Conservation (phyloP, 495 filamentous ascomycete genomes). For the Usnea hakonensis region DNA sequence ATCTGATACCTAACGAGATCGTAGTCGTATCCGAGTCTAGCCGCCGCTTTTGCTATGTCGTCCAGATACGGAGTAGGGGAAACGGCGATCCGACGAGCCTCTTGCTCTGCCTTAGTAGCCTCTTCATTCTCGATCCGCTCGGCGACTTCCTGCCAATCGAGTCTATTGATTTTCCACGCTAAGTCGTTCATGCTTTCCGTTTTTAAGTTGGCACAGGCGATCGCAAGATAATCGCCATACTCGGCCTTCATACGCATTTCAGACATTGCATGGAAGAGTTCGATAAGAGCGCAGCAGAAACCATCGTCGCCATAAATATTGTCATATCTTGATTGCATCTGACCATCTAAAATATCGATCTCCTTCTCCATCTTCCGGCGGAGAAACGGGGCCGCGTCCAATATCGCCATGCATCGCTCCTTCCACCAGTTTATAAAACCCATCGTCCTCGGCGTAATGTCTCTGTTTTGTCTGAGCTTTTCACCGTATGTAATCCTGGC, state of each 20-base stretch:
- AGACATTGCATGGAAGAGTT: background rate
- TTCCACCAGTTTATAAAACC: conserved; percentile 1
- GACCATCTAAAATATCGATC: background rate
- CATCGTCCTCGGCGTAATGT: background rate
- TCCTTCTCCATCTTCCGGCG: background rate
- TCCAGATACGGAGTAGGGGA: background rate
- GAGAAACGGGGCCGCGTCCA: background rate
- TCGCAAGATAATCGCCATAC: background rate
- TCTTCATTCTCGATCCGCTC: background rate
- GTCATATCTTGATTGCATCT: background rate
- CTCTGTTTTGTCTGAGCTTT: background rate
- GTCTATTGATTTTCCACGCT: background rate
- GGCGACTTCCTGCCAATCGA: background rate
- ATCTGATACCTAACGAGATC: background rate
- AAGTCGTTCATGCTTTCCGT: background rate
- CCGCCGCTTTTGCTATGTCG: background rate
- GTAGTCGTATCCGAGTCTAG: background rate
- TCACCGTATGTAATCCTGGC: background rate
- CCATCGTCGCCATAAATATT: background rate
- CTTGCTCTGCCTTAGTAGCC: background rate
- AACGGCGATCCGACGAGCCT: too few relatives aligned
- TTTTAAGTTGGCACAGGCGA: background rate
- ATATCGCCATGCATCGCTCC: background rate
- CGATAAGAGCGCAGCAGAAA: background rate
- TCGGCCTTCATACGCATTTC: conserved; percentile 1